A percentile compares a stretch with the other conserved stretches of the same genome.
Evolutionary conservation across 2,329 filamentous ascomycete species (phyloP).

Genomic region (Talaromyces sp.): DNA sequence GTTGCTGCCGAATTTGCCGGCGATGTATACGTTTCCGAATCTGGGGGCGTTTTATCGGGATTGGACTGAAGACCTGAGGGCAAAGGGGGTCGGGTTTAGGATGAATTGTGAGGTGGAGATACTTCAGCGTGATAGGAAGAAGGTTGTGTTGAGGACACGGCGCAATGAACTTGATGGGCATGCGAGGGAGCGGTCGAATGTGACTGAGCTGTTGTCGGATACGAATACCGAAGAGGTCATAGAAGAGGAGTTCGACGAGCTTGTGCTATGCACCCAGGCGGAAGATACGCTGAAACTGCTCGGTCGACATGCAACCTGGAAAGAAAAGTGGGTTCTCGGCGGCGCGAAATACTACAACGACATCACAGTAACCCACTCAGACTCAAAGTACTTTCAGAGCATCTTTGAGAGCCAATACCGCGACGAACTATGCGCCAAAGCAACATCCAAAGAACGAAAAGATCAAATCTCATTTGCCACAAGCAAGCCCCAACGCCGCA

Average conservation of each 20-base stretch:
- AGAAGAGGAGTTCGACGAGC: slow-evolving; percentile 55
- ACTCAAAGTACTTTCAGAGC: slow-evolving; percentile 57
- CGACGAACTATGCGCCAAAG: slow-evolving; percentile 51
- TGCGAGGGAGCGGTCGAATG: slow-evolving; percentile 4
- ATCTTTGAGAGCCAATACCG: slow-evolving; percentile 58
- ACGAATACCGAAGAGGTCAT: neutral
- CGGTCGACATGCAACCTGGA: slow-evolving; percentile 53
- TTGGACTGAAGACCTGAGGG: slow-evolving; percentile 54
- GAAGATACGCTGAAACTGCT: slow-evolving; percentile 58
- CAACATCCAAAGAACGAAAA: slow-evolving; percentile 42
- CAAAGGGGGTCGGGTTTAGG: slow-evolving; percentile 56
- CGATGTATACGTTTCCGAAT: slow-evolving; percentile 62
- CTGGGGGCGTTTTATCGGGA: slow-evolving; percentile 57
- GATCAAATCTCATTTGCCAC: slow-evolving; percentile 50
- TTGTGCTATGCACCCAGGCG: slow-evolving; percentile 57
- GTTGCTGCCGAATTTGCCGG: slow-evolving; percentile 55
- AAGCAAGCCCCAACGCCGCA: slow-evolving; percentile 36
- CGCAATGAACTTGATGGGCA: neutral
- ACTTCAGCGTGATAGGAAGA: neutral
- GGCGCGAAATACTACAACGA: slow-evolving; percentile 65
- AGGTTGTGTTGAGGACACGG: slow-evolving; percentile 8
- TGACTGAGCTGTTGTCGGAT: slow-evolving; percentile 8
- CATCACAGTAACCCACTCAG: slow-evolving; percentile 61
- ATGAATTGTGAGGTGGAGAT: slow-evolving; percentile 30
- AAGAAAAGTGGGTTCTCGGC: slow-evolving; percentile 67